phyloP scores from a whole-genome alignment of 768 basidiomycete species.

The Hygrocybe coccinea region DNA sequence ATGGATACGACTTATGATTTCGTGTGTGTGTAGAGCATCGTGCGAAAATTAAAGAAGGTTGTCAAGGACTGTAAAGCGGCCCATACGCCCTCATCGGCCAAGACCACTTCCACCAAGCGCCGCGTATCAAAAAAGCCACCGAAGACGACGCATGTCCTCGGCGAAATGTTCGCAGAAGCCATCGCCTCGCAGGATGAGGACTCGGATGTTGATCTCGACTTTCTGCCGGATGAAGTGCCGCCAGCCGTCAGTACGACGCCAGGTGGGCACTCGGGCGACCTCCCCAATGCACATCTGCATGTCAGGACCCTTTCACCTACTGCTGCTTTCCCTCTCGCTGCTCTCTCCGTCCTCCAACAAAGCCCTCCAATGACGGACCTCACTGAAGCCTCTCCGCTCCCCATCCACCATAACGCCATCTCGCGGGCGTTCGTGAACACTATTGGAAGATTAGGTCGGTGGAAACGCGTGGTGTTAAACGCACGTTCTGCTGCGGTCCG shows the following conservation, averaged over 20 bases:
- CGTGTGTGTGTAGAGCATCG: constrained; percentile 60
- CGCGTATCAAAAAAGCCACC: constrained; percentile 24
- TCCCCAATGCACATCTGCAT: constrained; percentile 47
- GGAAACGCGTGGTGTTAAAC: constrained; percentile 77
- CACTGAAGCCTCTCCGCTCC: constrained; percentile 40
- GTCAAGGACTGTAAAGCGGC: constrained; percentile 75
- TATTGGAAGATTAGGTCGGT: constrained; percentile 74
- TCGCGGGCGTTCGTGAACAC: constrained; percentile 78
- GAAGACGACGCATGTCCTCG: constrained; percentile 44
- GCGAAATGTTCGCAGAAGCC: constrained; percentile 64
- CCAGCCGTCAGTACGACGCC: constrained; percentile 22
- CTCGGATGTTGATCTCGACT: constrained; percentile 76
- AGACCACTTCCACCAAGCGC: constrained; percentile 33
- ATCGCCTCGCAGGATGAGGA: constrained; percentile 43
- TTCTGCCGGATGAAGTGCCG: constrained; percentile 49
- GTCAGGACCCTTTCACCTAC: constrained; percentile 38
- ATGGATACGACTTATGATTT: no score
- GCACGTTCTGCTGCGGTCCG: constrained; percentile 33
- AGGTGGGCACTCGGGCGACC: constrained; percentile 38
- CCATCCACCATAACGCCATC: constrained; percentile 57
- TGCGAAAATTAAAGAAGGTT: constrained; percentile 77
- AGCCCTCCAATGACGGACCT: constrained; percentile 30
- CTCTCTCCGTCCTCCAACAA: constrained; percentile 61
- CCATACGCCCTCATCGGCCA: constrained; percentile 40
- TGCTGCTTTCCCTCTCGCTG: constrained; percentile 42